phyloP scores from a whole-genome alignment of 1,139 yeast genomes.

The Blastobotrys persicus region DNA sequence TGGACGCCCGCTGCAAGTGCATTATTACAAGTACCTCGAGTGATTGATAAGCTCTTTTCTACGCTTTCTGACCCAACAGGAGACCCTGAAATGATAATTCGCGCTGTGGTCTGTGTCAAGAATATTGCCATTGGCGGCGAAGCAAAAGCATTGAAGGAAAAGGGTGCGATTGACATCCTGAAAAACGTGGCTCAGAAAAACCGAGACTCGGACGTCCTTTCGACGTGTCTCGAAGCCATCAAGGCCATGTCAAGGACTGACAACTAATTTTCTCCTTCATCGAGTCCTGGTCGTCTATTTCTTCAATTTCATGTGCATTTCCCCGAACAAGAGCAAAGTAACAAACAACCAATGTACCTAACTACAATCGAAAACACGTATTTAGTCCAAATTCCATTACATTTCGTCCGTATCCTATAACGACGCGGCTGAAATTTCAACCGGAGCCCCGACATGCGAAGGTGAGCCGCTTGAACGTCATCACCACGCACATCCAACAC shows the following conservation, averaged over 20 bases:
- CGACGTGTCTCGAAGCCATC: constrained; percentile 6
- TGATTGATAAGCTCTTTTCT: constrained; percentile 22
- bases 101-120: constrained; percentile 22
- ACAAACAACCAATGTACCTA: too few species aligned
- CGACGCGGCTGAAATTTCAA: too few species aligned
- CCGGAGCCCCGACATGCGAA: too few species aligned
- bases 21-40: constrained; percentile 24
- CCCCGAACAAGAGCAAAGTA: too few species aligned
- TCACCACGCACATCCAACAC: neutral
- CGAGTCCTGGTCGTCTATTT: too few species aligned
- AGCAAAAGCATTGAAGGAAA: neutral
- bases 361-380: too few species aligned
- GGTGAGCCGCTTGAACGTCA: neutral
- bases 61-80: constrained; percentile 30
- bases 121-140: constrained; percentile 15
- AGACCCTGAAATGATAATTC: constrained; percentile 18
- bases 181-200: constrained; percentile 1
- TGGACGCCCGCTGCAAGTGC: constrained; percentile 36
- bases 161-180: constrained; percentile 4
- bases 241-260: constrained; percentile 1
- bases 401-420: too few species aligned
- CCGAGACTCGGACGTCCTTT: constrained; percentile 10
- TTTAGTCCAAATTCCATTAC: too few species aligned
- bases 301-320: too few species aligned
- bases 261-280: too few species aligned